Base-by-base conservation (phyloP, 805 yeast genomes). In the Lipomyces orientalis region DNA sequence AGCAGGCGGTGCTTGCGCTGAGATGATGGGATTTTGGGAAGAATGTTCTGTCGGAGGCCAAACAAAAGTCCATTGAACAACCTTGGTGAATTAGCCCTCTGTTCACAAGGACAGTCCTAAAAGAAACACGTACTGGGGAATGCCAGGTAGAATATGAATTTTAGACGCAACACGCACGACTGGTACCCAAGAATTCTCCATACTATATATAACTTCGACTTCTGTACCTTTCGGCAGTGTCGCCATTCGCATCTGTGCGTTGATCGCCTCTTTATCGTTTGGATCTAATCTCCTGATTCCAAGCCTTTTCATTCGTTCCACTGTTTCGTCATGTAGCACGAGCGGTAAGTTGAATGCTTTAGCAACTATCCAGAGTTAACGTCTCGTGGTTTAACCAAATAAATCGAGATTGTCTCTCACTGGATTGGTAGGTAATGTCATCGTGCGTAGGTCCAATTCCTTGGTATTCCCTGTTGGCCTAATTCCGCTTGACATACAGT, bases 361-460 rank as follows among this genome's bases (percentile, higher is more conserved):
- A 0, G 94, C 91, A n/a, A 92, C 62, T 61, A 22, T 4, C 8
- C 2, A 12, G 46, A 1, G 46, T 56, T 12, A 33, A 58, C 33
- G 19, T 60, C 29, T 16, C 2, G 62, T 7, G 7, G n/a, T 12
- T 22, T 4, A 2, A n/a, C n/a, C 14, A 19, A 43, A 43, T 63
- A 25, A 25, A n/a, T 25, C 16, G 29, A 31, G 35, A n/a, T 9
- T 14, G 31, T 9, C 62, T n/a, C 62, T 31, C 43, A 64, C 66
- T 73, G 49, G 90, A 82, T 62, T 86, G 87, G 76, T 92, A 92
- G 0, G 97, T 91, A 68, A 92, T 89, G 76, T 92, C 97, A 75
- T 92, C 97, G 73, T 91, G 97, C 0, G 97, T 92, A 4, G 97
- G 90, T 0, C 97, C 97, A 66, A 92, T 90, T 7, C 70, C 66